Percentiles rank a stretch among this genome's conserved stretches.
Evolutionary conservation across 192 early-diverging fungal species (phyloP).

Genomic region (Entomortierella beljakovae): DNA sequence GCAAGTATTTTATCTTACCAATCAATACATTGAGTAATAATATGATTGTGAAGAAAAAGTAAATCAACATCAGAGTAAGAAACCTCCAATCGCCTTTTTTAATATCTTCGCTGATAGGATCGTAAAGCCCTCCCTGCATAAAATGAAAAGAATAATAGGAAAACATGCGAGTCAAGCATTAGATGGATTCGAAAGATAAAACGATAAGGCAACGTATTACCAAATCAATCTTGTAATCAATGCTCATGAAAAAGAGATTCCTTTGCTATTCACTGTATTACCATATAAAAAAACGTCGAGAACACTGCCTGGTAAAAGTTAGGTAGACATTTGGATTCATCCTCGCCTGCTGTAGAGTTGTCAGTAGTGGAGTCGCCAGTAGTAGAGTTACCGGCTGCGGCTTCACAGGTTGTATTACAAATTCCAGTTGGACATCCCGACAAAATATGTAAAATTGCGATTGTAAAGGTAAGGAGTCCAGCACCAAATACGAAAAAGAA

Average conservation of each 20-base stretch:
- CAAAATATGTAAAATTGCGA: conserved; percentile 14
- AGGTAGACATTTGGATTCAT: neutral
- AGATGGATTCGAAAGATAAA: no score
- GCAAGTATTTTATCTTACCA: conserved; percentile 11
- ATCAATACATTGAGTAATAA: conserved; percentile 37
- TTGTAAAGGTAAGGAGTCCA: conserved; percentile 16
- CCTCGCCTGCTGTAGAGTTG: conserved; percentile 21
- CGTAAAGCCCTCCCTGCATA: conserved; percentile 22
- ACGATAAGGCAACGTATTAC: no score
- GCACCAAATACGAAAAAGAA: conserved; percentile 26
- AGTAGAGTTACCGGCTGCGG: neutral
- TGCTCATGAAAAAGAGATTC: neutral
- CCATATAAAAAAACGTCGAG: neutral
- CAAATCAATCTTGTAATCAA: no score
- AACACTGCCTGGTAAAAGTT: neutral
- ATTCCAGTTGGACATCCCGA: conserved; percentile 6
- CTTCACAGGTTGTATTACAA: neutral
- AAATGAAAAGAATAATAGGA: no score
- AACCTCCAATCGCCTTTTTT: conserved; percentile 10
- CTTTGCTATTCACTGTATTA: neutral
- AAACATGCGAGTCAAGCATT: no score
- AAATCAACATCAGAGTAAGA: conserved; percentile 24
- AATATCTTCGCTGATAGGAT: conserved; percentile 17
- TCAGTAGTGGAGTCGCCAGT: conserved; percentile 9
- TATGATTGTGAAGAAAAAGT: conserved; percentile 36